Evolutionary conservation across 345 rosid genomes (phyloP).

Genomic region (Hevea brasiliensis): DNA sequence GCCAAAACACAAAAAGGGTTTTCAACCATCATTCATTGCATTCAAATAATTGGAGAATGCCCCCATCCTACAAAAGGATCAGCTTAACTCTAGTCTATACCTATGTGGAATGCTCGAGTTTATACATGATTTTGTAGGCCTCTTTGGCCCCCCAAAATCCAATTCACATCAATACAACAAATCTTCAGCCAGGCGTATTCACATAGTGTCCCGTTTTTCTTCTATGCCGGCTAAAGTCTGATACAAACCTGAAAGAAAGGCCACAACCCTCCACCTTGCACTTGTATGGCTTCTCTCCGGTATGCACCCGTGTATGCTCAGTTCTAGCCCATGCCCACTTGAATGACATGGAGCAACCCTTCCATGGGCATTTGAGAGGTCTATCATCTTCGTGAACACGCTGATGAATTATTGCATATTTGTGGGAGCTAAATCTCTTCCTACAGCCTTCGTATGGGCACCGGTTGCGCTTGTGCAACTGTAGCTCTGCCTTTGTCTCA

Average conservation of each 20-base stretch:
- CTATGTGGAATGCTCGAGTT: constrained; percentile 19
- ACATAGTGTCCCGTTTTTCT: constrained; percentile 86
- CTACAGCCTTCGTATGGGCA: constrained; percentile 83
- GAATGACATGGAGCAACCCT: constrained; percentile 88
- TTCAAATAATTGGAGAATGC: constrained; percentile 32
- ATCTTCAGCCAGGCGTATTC: constrained; percentile 33
- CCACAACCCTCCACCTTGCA: constrained; percentile 84
- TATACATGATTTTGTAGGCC: constrained; percentile 26
- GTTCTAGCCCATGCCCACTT: constrained; percentile 99
- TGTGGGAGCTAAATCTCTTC: constrained; percentile 83
- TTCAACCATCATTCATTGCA: constrained; percentile 24
- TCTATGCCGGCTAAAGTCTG: constrained; percentile 92
- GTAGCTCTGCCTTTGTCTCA: constrained; percentile 60
- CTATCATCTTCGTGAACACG: constrained; percentile 89
- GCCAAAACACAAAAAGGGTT: background rate
- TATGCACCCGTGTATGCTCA: constrained; percentile 92
- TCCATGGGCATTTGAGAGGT: constrained; percentile 86
- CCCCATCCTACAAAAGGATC: constrained; percentile 35
- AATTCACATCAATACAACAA: constrained; percentile 8
- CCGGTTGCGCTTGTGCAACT: constrained; percentile 66
- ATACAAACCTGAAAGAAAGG: constrained; percentile 88
- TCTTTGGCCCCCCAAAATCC: constrained; percentile 17
- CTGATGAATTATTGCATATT: constrained; percentile 71
- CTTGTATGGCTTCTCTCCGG: constrained; percentile 83
- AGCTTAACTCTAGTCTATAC: constrained; percentile 24